Evolutionary conservation across 805 yeast species (phyloP), one percentile per base, ranked within the genome.

Genomic region (Candida maris): DNA sequence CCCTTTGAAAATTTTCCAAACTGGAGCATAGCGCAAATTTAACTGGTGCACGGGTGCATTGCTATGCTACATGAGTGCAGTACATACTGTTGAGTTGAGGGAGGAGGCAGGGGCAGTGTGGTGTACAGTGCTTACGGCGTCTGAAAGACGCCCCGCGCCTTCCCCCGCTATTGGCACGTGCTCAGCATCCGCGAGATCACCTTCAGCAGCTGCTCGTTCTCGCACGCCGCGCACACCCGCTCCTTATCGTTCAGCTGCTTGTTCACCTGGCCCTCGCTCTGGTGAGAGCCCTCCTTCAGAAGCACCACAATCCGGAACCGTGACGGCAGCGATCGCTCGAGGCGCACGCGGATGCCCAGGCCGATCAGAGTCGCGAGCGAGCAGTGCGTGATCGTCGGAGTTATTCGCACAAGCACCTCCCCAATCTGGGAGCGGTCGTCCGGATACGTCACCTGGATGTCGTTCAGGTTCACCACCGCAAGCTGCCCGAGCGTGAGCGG

Each of bases 341-440:
- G 67, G 23, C 99, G 70, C 1, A 93, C 97, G 34, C 97, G 69
- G 36, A 93, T 86, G 0, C 98, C 97, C 26, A 93, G 70, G 0
- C 99, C 99, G 39, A 93, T 93, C 32, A 93, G 71, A 0, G 98
- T 93, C 1, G 98, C 98, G 42, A 93, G 68, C 1, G 96, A 87
- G 59, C 99, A 93, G 55, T 93, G 99, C 4, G 97, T 93, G 50
- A 93, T 91, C 0, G 99, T 93, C 1, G 99, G 99, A 0, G 99
- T 93, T 43, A 93, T 93, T 49, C 75, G 77, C 19, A 93, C 86
- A 16, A 77, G 52, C 1, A 93, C 86, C 44, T 81, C 85, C 0
- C 93, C 83, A 52, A 88, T 77, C 24, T 73, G 72, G 20, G 67
- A 49, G 25, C 54, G 53, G 34, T 72, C 68, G 4, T 75, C 74